A percentile compares a stretch with the other conserved stretches of the same genome.
These are phyloP conservation scores for Neocucurbitaria cava DNA, from an alignment of 2,329 filamentous ascomycete species.

Conservation along the genomic window DNA sequence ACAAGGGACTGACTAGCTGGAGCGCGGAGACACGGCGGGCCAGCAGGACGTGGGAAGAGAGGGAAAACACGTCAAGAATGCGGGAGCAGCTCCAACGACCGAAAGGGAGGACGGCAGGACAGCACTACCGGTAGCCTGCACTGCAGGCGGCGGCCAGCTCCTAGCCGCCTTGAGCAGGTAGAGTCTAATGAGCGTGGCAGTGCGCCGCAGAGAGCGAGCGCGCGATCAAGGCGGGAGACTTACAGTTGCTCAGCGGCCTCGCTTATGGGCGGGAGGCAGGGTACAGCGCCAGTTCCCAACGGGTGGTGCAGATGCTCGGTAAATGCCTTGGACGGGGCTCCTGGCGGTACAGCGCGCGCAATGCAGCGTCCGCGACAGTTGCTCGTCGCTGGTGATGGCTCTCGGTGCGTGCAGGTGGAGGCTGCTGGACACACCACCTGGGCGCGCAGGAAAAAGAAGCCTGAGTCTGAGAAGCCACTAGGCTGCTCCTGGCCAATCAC, in stretches of 20 bases:
- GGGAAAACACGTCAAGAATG: slow-evolving; percentile 23
- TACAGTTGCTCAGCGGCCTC: slow-evolving; percentile 9
- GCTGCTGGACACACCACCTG: neutral
- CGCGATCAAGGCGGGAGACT: slow-evolving; percentile 4
- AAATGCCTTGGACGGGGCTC: slow-evolving; percentile 9
- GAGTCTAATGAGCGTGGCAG: slow-evolving; percentile 29
- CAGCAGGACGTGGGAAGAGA: slow-evolving; percentile 4
- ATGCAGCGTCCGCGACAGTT: slow-evolving; percentile 1
- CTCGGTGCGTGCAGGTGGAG: slow-evolving; percentile 5
- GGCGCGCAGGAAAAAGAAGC: neutral
- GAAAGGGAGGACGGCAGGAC: slow-evolving; percentile 2
- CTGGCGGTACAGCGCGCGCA: slow-evolving; percentile 13
- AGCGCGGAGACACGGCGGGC: neutral
- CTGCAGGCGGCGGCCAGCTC: slow-evolving; percentile 2
- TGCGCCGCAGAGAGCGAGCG: slow-evolving; percentile 9
- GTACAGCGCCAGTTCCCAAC: neutral
- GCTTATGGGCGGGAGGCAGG: slow-evolving; percentile 18
- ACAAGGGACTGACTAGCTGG: slow-evolving; percentile 1
- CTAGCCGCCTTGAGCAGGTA: slow-evolving; percentile 35
- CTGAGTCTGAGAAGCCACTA: neutral
- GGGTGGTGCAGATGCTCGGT: slow-evolving; percentile 13
- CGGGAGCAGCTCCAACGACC: neutral
- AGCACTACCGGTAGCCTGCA: neutral
- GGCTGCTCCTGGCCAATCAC: neutral
- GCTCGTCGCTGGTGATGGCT: slow-evolving; percentile 3